Conservation (phyloP, 106 monocot species). For the Dendrobium catenatum region DNA sequence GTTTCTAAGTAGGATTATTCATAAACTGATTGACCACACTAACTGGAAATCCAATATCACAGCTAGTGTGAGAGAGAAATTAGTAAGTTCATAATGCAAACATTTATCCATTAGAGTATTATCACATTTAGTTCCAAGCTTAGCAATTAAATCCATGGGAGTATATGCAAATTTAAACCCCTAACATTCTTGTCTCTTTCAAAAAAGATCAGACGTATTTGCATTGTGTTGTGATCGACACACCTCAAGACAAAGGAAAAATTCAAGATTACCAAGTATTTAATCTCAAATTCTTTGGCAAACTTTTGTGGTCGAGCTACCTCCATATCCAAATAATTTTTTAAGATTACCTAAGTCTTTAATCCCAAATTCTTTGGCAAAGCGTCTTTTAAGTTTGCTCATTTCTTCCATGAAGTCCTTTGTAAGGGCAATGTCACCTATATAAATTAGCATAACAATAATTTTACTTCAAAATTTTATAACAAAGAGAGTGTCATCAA, state of each 20-base stretch:
- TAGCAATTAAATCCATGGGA: slow-evolving; percentile 4
- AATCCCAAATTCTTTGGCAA: slow-evolving; percentile 14
- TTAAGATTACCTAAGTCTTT: slow-evolving; percentile 9
- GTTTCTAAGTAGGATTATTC: slow-evolving; percentile 5
- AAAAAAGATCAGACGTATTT: slow-evolving; percentile 10
- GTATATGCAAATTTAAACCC: background rate
- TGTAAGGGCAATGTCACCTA: background rate
- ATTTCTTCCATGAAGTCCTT: background rate
- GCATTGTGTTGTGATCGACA: background rate
- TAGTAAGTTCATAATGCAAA: slow-evolving; percentile 6
- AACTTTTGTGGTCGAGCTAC: slow-evolving; percentile 3
- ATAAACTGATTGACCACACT: slow-evolving; percentile 19
- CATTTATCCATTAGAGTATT: background rate
- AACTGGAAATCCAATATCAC: slow-evolving; percentile 1
- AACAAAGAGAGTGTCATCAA: slow-evolving; percentile 9
- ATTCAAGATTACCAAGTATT: too few species aligned
- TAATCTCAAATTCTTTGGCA: too few species aligned
- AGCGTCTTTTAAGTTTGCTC: background rate
- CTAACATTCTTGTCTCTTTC: slow-evolving; percentile 7
- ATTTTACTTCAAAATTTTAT: background rate
- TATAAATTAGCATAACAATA: slow-evolving; percentile 14
- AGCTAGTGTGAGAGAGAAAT: slow-evolving; percentile 14
- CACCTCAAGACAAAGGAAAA: background rate
- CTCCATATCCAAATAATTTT: slow-evolving; percentile 17
- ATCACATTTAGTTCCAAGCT: background rate